Base-by-base conservation (phyloP, 768 basidiomycete species). In the Brasilioporus rufonigricans region DNA sequence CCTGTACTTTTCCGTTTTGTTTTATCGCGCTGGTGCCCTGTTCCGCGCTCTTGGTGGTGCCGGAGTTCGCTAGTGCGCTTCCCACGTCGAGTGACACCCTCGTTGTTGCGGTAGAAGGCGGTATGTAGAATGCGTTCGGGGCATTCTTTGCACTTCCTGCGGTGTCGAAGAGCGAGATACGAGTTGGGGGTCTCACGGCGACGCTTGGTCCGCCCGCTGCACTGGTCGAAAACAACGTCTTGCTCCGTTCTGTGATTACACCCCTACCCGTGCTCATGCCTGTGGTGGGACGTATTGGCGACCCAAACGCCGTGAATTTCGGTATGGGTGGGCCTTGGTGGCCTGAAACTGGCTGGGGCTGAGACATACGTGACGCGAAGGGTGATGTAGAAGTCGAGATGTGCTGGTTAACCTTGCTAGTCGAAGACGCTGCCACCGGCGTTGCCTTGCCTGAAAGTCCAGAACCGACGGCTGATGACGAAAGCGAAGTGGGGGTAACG, bases 121-220 rank as follows among this genome's bases (percentile, higher is more conserved):
- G 85, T 35, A 78, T 75, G 63, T 83, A 89, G 65, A 89, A 89
- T 5, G 87, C 87, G 58, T 89, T 89, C 23, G 74, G 76, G 10
- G 78, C 76, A 31, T 73, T 74, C 47, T 77, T 78, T 1, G 86
- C 84, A 24, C 76, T 77, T 18, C 76, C 75, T 2, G 62, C 49
- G 2, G 78, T 76, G 8, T 76, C 74, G 52, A 85, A 82, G 3
- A 75, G 54, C 14, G 66, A 65, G 50, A 67, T 33, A 64, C 47
- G 54, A 2, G 57, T 24, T 21, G 38, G 27, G 11, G 50, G 36
- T 46, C 61, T 60, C 48, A 23, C 29, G n/a, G 32, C 6, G 7
- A 40, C 33, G 41, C 56, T 54, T 5, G 49, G 24, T 18, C 38
- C 56, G 24, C 55, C 31, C 1, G 10, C 26, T 19, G 23, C 27